These are phyloP conservation scores for Picochlorum sp. DNA, from an alignment of 139 green algal species.

Conservation along the genomic window DNA sequence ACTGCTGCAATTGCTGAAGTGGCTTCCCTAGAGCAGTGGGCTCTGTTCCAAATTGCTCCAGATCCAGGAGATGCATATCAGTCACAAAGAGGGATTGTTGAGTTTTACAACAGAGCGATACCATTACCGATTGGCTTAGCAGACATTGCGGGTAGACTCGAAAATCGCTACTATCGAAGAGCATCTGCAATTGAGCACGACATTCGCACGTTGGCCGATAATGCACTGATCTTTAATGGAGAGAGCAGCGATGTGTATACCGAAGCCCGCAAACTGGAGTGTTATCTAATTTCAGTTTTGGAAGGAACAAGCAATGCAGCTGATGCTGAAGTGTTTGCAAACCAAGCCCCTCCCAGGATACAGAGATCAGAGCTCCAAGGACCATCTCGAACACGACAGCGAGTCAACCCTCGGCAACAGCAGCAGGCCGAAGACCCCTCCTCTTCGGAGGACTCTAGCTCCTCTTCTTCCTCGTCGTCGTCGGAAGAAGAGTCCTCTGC, in stretches of 20 bases:
- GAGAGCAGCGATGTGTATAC: constrained; percentile 10
- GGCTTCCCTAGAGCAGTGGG: not conserved
- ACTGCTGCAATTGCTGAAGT: not conserved
- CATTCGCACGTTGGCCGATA: constrained; percentile 22
- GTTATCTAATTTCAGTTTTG: constrained; percentile 7
- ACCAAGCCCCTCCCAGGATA: not conserved
- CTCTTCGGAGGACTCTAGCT: no score
- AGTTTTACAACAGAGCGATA: constrained; percentile 23
- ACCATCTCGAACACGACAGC: not conserved
- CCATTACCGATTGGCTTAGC: constrained; percentile 34
- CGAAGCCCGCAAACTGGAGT: constrained; percentile 3
- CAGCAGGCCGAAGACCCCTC: no score
- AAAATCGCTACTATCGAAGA: constrained; percentile 32
- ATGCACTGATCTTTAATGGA: constrained; percentile 39
- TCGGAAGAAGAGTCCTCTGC: no score
- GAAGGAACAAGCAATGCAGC: not conserved
- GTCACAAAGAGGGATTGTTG: not conserved
- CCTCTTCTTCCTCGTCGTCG: no score
- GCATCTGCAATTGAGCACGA: constrained; percentile 24
- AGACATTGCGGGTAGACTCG: constrained; percentile 20
- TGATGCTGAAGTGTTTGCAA: not conserved
- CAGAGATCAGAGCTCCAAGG: not conserved
- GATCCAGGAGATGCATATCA: constrained; percentile 5
- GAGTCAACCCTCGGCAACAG: no score
- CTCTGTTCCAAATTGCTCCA: constrained; percentile 8